Evolutionary conservation across 192 early-diverging fungal species (phyloP), one percentile per base, ranked within the genome.

Genomic region (Coemansia asiatica): DNA sequence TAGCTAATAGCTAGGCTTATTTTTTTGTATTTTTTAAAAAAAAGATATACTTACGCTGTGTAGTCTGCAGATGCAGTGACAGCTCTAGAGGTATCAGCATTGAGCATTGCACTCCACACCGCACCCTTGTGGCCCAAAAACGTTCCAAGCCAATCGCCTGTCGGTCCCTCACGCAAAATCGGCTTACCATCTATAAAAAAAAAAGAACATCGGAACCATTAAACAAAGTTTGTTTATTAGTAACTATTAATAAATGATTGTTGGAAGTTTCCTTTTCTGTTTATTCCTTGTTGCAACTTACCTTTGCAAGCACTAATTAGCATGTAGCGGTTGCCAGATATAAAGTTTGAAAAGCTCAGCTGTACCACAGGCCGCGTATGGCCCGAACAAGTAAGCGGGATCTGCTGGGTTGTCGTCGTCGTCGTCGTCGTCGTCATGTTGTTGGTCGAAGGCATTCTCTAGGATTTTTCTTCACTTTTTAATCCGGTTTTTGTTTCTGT

Each of bases 41-140:
- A 27, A 21, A 55, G 26, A 22, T 16, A 40, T 21, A 83, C 88
- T 68, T 86, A 88, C 75, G 89, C 91, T 38, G 92, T 91, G 76
- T 94, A 96, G 79, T 96, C 94, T 23, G 93, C 94, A 1, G 93
- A 94, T n/a, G 90, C 94, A 7, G 94, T 96, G 4, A 94, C 92
- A 31, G 93, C 92, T 44, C 85, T 83, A n/a, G 85, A 74, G 12
- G 93, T 88, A 71, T 92, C 89, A 25, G 84, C 80, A 18, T 85
- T 89, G 56, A 96, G 84, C 64, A 88, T 85, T 27, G 94, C 90
- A 60, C 86, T 89, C 94, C 94, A 94, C 4, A 96, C 92, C 0
- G 94, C 94, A 40, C 94, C 94, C 80, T 95, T 95, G 72, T 95
- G 94, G 48, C 92, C 94, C 66, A 88, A 66, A 59, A 95, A 95